Evolutionary conservation across 345 rosid species (phyloP).

Genomic region (Syzygium grande): DNA sequence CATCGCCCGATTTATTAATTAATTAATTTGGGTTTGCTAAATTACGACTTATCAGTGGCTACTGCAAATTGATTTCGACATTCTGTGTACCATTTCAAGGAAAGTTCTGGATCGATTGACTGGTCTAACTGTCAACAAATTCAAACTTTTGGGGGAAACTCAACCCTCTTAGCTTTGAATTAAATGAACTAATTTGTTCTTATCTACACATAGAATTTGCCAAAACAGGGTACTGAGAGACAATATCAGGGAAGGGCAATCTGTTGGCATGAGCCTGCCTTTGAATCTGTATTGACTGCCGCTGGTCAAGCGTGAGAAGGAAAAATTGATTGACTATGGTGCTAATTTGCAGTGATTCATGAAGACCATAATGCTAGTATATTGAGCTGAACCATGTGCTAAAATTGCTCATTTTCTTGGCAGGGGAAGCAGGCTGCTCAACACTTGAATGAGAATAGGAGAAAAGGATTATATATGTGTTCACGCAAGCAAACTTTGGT

Average conservation of each 20-base stretch:
- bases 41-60: not conserved
- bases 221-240: not conserved
- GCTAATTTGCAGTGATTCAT: not conserved
- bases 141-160: not conserved
- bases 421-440: not conserved
- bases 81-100: not conserved
- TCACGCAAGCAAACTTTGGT: not conserved
- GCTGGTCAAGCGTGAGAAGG: not conserved
- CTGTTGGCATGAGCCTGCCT: not conserved
- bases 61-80: not conserved
- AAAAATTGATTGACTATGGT: not conserved
- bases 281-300: not conserved
- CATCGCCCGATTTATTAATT: not conserved
- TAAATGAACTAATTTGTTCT: not conserved
- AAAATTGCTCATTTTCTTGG: not conserved
- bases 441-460: not conserved
- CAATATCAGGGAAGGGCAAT: not conserved
- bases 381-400: not conserved
- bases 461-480: not conserved
- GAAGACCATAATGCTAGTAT: not conserved
- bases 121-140: not conserved
- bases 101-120: not conserved
- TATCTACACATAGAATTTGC: not conserved
- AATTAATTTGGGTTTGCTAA: not conserved
- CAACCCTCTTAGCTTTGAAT: not conserved